Evolutionary conservation across 306 rosid species (phyloP).

Genomic region (Benincasa hispida): DNA sequence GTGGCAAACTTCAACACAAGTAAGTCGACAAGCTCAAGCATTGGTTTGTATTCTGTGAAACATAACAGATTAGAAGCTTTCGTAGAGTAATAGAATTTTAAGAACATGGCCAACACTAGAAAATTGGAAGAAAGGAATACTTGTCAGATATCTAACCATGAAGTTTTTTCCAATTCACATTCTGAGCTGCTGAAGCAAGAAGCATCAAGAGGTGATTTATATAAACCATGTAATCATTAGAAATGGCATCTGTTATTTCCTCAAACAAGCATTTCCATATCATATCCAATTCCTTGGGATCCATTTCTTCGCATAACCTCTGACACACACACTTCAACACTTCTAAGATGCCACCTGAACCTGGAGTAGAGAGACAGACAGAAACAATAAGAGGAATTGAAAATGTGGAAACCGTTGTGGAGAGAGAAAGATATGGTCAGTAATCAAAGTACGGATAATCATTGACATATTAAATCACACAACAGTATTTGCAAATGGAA

Average conservation of each 20-base stretch:
- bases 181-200: constrained; percentile 40
- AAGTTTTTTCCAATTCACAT: constrained; percentile 38
- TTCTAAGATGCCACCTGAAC: constrained; percentile 34
- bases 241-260: constrained; percentile 28
- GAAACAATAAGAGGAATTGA: constrained; percentile 6
- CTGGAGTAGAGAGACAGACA: constrained; percentile 26
- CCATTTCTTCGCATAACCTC: constrained; percentile 54
- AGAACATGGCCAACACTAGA: neutral
- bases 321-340: constrained; percentile 36
- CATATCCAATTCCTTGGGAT: constrained; percentile 49
- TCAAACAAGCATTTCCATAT: constrained; percentile 45
- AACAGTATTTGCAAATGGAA: neutral
- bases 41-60: constrained; percentile 47
- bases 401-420: neutral
- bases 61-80: constrained; percentile 1
- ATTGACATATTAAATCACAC: neutral
- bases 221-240: constrained; percentile 23
- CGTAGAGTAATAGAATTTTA: neutral
- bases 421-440: neutral
- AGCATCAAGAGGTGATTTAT: constrained; percentile 35
- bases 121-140: constrained; percentile 10
- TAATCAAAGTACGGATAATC: neutral
- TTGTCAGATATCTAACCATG: constrained; percentile 41
- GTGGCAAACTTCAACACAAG: constrained; percentile 32
- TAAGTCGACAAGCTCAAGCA: constrained; percentile 38